Evolutionary conservation across 2,329 filamentous ascomycete species (phyloP), one percentile per base, ranked within the genome.

Genomic region (Herpotrichia juniperi): DNA sequence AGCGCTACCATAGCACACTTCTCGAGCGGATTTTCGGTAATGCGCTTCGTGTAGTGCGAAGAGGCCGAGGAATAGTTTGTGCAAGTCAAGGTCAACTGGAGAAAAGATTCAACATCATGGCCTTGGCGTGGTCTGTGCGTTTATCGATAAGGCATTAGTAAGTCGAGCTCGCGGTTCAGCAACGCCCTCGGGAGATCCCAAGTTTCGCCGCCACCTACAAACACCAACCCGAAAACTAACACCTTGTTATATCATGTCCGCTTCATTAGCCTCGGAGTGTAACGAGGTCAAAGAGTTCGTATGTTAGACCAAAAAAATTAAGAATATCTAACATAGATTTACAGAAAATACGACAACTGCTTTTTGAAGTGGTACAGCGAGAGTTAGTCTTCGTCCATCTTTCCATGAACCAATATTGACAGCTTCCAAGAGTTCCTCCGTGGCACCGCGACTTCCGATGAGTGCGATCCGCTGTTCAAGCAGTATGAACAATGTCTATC

Each of bases 341-440:
- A 9, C 42, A 97, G 93, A 73, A 90, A 88, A 65, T 99, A 99
- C 72, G 94, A 99, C 74, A 93, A 89, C 46, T 99, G 94, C 78
- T 99, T 99, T 73, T 79, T 99, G 59, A 97, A 96, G 78, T 99
- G 94, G 94, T 99, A 99, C 75, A 97, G 93, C 71, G 94, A 99
- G 77, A 97, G 94, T 97, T 81, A 53, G 88, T 75, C 25, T 59
- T 22, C 47, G 42, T 37, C 32, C 42, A 14, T 40, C 37, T 37
- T 21, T 11, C 9, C 11, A n/a, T 21, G 16, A 24, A 24, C 16
- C 7, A 4, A n/a, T 3, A 2, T 21, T 40, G 11, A 40, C 12
- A 24, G 21, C 10, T 24, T 25, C 12, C 19, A 24, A 78, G 94
- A 97, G 76, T 99, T 96, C 69, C 85, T 99, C 17, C 85, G 92